Conservation (phyloP, 768 basidiomycete species). For the Psilocybe azurescens region DNA sequence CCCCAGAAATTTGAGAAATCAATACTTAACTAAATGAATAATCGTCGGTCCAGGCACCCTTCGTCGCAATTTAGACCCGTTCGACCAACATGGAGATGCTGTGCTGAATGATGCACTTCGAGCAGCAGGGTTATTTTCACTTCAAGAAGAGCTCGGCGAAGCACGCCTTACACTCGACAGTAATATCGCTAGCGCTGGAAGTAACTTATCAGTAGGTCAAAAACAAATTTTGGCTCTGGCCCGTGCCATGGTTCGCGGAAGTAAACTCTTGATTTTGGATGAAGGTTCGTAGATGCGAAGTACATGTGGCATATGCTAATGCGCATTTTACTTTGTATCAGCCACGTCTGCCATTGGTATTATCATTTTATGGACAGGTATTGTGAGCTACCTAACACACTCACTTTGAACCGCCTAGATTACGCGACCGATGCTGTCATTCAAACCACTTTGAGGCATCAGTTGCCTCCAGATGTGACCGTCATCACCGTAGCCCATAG, state of each 20-base stretch:
- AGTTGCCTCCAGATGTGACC: conserved; percentile 63
- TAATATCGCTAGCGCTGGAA: conserved; percentile 55
- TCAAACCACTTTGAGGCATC: conserved; percentile 69
- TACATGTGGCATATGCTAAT: not conserved
- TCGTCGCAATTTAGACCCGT: conserved; percentile 68
- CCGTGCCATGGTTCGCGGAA: conserved; percentile 60
- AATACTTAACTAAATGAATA: not conserved
- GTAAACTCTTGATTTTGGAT: conserved; percentile 64
- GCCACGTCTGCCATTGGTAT: conserved; percentile 38
- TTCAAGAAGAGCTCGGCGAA: conserved; percentile 49
- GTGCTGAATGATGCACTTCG: conserved; percentile 43
- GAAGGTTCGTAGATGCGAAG: conserved; percentile 12
- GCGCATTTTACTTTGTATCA: not conserved
- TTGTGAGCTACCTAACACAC: conserved; percentile 27
- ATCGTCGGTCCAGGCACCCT: conserved; percentile 33
- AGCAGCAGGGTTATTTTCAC: conserved; percentile 43
- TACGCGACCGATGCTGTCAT: conserved; percentile 70
- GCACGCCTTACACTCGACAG: conserved; percentile 51
- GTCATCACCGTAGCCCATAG: conserved; percentile 73
- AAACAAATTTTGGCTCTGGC: conserved; percentile 73
- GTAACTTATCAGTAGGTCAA: conserved; percentile 81
- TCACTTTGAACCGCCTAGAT: conserved; percentile 33
- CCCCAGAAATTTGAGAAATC: not conserved
- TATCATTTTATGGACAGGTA: not conserved
- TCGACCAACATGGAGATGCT: conserved; percentile 58